Conservation (phyloP, 2,329 filamentous ascomycete species). For the Aspergillus terreus region DNA sequence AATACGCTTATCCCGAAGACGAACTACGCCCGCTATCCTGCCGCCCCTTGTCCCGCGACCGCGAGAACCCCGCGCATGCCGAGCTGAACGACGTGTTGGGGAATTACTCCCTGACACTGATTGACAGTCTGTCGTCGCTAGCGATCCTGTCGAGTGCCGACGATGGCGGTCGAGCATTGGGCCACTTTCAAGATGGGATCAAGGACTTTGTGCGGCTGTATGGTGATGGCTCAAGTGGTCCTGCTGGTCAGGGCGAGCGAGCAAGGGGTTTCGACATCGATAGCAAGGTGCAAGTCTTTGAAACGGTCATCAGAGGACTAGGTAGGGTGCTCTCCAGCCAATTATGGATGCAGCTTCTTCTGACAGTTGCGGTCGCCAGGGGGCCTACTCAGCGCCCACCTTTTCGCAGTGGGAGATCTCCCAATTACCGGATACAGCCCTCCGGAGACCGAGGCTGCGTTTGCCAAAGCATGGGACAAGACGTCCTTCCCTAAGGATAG, state of each 20-base stretch:
- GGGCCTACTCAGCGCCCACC: slow-evolving; percentile 83
- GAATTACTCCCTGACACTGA: slow-evolving; percentile 92
- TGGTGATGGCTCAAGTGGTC: slow-evolving; percentile 72
- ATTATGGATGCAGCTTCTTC: neutral
- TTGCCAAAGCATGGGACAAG: slow-evolving; percentile 42
- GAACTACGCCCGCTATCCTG: slow-evolving; percentile 88
- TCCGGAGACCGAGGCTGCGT: slow-evolving; percentile 30
- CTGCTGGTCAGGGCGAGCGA: slow-evolving; percentile 65
- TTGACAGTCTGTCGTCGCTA: slow-evolving; percentile 91
- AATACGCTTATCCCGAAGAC: slow-evolving; percentile 90
- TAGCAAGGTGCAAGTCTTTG: slow-evolving; percentile 97
- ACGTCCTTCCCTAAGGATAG: slow-evolving; percentile 15
- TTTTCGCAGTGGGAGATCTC: slow-evolving; percentile 87
- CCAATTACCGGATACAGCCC: slow-evolving; percentile 78
- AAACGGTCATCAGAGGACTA: slow-evolving; percentile 87
- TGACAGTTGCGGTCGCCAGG: slow-evolving; percentile 42
- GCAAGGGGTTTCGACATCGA: slow-evolving; percentile 87
- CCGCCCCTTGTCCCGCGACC: slow-evolving; percentile 77
- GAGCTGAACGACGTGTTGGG: slow-evolving; percentile 93
- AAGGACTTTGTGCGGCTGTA: slow-evolving; percentile 74
- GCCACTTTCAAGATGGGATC: slow-evolving; percentile 77
- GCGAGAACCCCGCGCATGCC: slow-evolving; percentile 71
- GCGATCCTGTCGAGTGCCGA: slow-evolving; percentile 70
- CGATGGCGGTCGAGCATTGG: slow-evolving; percentile 59
- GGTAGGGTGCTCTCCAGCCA: slow-evolving; percentile 23